Conservation (phyloP, 768 basidiomycete species). For the Cystofilobasidium ferigula region DNA sequence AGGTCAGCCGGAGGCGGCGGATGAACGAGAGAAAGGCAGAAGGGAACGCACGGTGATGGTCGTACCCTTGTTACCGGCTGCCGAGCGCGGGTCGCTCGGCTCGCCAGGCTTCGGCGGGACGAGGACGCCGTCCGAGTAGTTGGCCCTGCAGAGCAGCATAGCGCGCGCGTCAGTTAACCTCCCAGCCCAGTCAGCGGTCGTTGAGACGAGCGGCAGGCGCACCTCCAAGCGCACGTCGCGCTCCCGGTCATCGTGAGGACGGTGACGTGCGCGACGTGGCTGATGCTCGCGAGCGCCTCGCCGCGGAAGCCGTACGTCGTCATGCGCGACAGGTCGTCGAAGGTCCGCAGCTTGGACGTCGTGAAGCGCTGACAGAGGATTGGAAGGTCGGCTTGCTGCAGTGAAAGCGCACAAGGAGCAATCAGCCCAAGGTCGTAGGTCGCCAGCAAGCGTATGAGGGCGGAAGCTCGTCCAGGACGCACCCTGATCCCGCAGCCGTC, state of each 20-base stretch:
- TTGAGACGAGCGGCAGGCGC: slow-evolving; percentile 36
- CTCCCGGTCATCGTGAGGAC: slow-evolving; percentile 80
- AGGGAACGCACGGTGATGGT: slow-evolving; percentile 56
- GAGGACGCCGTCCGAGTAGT: slow-evolving; percentile 67
- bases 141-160: slow-evolving; percentile 47
- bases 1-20: not conserved
- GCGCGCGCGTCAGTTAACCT: not conserved
- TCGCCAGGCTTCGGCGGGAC: slow-evolving; percentile 60
- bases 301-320: slow-evolving; percentile 93
- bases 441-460: not conserved
- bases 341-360: slow-evolving; percentile 79
- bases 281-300: slow-evolving; percentile 91
- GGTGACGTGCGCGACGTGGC: slow-evolving; percentile 77
- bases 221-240: slow-evolving; percentile 88
- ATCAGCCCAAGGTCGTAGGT: not conserved
- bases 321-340: slow-evolving; percentile 71
- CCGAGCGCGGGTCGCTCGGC: slow-evolving; percentile 67
- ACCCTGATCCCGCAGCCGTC: slow-evolving; percentile 92
- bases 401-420: not conserved
- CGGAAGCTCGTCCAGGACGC: slow-evolving; percentile 32
- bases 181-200: not conserved
- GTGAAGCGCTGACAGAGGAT: slow-evolving; percentile 90
- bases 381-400: slow-evolving; percentile 72
- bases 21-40: not conserved
- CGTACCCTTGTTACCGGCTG: slow-evolving; percentile 90